Conservation (phyloP, 371 early-diverging fungal genomes). For the Basidiobolus meristosporus region DNA sequence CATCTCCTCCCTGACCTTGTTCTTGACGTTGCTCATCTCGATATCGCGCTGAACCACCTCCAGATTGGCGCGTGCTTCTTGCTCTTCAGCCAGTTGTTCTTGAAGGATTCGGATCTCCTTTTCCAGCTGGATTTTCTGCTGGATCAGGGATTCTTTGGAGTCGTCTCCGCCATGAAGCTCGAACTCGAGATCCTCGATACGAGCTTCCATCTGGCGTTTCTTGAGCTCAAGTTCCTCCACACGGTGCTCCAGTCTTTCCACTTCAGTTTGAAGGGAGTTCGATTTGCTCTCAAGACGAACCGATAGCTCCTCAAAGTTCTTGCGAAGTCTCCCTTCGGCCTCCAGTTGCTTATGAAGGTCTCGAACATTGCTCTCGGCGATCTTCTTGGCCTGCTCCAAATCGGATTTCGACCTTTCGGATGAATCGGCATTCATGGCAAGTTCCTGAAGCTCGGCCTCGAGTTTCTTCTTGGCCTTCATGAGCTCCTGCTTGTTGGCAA, state of each 20-base stretch:
- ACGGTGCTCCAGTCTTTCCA: constrained; percentile 39
- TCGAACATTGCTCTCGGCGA: constrained; percentile 27
- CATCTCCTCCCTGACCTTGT: constrained; percentile 28
- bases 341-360: constrained; percentile 42
- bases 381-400: constrained; percentile 40
- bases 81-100: constrained; percentile 35
- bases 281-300: constrained; percentile 60
- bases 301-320: constrained; percentile 54
- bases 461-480: constrained; percentile 31
- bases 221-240: constrained; percentile 32
- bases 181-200: constrained; percentile 21
- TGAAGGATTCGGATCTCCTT: constrained; percentile 37
- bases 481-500: constrained; percentile 24
- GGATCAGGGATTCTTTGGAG: constrained; percentile 23
- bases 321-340: constrained; percentile 33
- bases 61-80: constrained; percentile 24
- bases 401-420: constrained; percentile 41
- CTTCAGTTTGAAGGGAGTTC: constrained; percentile 35
- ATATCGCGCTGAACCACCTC: constrained; percentile 16
- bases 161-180: constrained; percentile 34
- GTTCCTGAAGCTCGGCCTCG: constrained; percentile 37
- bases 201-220: constrained; percentile 39
- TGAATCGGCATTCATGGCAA: constrained; percentile 23
- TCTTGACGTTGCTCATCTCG: constrained; percentile 27
- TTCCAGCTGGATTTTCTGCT: constrained; percentile 33